These are phyloP conservation scores for Polyporus arcularius DNA, from an alignment of 768 basidiomycete genomes.

Conservation along the genomic window DNA sequence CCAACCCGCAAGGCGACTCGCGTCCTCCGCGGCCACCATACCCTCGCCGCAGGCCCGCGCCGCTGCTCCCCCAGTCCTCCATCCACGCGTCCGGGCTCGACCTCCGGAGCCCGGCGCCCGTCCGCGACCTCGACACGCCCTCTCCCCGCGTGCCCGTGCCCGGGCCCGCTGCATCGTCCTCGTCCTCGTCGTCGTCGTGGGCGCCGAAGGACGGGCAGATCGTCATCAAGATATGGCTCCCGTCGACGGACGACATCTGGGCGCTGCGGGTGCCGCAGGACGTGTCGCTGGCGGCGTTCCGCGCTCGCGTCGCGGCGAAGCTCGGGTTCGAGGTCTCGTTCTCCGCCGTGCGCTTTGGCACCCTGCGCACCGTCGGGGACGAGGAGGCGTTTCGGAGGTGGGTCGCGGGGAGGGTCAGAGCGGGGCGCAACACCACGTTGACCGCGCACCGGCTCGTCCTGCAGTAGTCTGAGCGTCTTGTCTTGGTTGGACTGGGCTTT, in stretches of 20 bases:
- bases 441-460: conserved; percentile 32
- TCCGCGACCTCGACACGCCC: neutral
- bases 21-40: neutral
- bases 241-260: conserved; percentile 43
- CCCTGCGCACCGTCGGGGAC: conserved; percentile 23
- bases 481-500: too few relatives aligned
- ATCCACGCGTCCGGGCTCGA: conserved; percentile 7
- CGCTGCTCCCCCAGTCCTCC: conserved; percentile 14
- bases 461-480: too few relatives aligned
- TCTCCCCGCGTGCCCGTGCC: neutral
- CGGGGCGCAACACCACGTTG: conserved; percentile 37
- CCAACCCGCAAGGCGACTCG: neutral
- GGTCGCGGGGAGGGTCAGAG: conserved; percentile 35
- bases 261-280: conserved; percentile 36
- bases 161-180: neutral
- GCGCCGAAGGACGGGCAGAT: conserved; percentile 36
- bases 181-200: conserved; percentile 26
- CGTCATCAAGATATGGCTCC: conserved; percentile 41
- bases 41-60: conserved; percentile 12
- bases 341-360: conserved; percentile 28
- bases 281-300: conserved; percentile 33
- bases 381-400: conserved; percentile 37
- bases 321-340: conserved; percentile 39
- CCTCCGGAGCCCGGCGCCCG: neutral
- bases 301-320: conserved; percentile 34